Evolutionary conservation across 2,329 filamentous ascomycete species (phyloP).

Genomic region (Fusarium sp.): DNA sequence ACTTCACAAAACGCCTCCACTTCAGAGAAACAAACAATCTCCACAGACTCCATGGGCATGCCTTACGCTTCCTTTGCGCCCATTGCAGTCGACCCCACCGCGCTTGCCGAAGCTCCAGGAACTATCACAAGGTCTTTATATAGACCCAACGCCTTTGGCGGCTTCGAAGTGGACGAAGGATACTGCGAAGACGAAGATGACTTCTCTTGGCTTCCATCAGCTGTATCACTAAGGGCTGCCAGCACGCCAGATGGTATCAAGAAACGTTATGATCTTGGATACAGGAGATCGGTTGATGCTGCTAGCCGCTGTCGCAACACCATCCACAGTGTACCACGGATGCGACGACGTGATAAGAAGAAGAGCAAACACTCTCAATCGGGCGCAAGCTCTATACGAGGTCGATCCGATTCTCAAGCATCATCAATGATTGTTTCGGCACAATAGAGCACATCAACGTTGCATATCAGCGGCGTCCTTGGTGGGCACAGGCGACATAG

Average conservation of each 20-base stretch:
- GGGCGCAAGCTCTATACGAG: constrained; percentile 8
- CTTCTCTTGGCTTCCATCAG: constrained; percentile 42
- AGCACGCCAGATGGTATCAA: constrained; percentile 27
- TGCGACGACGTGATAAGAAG: constrained; percentile 45
- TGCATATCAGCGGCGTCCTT: constrained; percentile 2
- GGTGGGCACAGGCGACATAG: constrained; percentile 20
- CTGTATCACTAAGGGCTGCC: constrained; percentile 11
- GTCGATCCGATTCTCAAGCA: background rate
- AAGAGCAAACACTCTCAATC: constrained; percentile 20
- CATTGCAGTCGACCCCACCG: constrained; percentile 3
- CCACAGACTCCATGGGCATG: background rate
- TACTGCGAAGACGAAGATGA: constrained; percentile 44
- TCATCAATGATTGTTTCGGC: constrained; percentile 4
- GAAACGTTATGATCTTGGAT: constrained; percentile 41
- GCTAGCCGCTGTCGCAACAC: constrained; percentile 41
- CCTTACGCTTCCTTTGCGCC: constrained; percentile 1
- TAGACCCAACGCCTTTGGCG: constrained; percentile 5
- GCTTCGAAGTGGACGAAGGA: constrained; percentile 47
- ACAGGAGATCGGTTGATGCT: constrained; percentile 41
- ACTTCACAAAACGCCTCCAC: background rate
- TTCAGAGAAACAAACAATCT: background rate
- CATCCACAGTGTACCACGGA: constrained; percentile 40
- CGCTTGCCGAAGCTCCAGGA: constrained; percentile 2
- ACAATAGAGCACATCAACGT: constrained; percentile 1
- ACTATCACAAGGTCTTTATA: background rate